Percentiles rank a stretch among this genome's conserved stretches.
phyloP scores from a whole-genome alignment of 2,329 filamentous ascomycete genomes.

The Aspergillus sp. region DNA sequence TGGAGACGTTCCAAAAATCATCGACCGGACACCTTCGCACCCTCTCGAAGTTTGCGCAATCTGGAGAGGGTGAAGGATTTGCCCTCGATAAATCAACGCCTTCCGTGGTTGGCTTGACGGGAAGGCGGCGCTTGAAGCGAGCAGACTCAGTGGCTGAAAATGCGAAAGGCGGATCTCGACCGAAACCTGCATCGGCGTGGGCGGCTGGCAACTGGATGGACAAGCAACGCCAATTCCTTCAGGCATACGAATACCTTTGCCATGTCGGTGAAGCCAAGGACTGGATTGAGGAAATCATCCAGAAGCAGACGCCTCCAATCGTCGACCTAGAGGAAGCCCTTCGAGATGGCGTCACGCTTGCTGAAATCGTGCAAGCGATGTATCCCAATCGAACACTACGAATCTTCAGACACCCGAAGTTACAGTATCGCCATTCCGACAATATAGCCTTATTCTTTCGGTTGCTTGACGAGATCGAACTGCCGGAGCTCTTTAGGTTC shows the following conservation, averaged over 20 bases:
- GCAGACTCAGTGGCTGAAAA: slow-evolving; percentile 46
- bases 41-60: slow-evolving; percentile 71
- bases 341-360: slow-evolving; percentile 84
- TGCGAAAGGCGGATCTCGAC: slow-evolving; percentile 32
- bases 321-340: slow-evolving; percentile 88
- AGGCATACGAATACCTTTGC: slow-evolving; percentile 96
- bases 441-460: slow-evolving; percentile 96
- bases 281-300: slow-evolving; percentile 92
- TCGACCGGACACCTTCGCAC: slow-evolving; percentile 83
- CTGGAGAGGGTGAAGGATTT: slow-evolving; percentile 68
- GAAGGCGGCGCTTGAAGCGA: slow-evolving; percentile 72
- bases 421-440: slow-evolving; percentile 94
- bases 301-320: slow-evolving; percentile 78
- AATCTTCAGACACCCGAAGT: slow-evolving; percentile 74
- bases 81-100: slow-evolving; percentile 66
- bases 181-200: slow-evolving; percentile 57
- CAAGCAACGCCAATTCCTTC: slow-evolving; percentile 88
- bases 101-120: slow-evolving; percentile 79
- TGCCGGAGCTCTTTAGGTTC: slow-evolving; percentile 93
- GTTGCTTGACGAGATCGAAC: slow-evolving; percentile 79
- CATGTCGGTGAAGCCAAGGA: slow-evolving; percentile 98
- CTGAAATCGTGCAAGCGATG: slow-evolving; percentile 84
- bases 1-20: slow-evolving; percentile 75
- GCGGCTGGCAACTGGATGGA: slow-evolving; percentile 95
- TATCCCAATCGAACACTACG: slow-evolving; percentile 65